Base-by-base conservation (phyloP, 1,284 basidiomycete genomes). In the Ceratobasidium sp. region DNA sequence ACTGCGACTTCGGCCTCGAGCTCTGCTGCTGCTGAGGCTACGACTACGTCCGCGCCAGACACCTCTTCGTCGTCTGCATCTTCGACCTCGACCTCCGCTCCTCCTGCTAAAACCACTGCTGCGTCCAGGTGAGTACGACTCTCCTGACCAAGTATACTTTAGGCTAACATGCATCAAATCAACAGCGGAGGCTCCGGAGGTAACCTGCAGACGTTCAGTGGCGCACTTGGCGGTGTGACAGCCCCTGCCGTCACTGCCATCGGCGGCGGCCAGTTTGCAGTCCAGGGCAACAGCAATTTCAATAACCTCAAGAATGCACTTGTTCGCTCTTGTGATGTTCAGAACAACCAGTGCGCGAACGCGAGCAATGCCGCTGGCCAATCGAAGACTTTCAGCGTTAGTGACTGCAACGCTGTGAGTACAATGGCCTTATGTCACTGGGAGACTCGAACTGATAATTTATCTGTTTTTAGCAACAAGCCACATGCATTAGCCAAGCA, bases 341-440 rank as follows among this genome's bases (percentile, higher is more conserved):
- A 88, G 81, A 83, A 88, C 80, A 88, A 88, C 81, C 66, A 82
- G 76, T 89, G 86, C 76, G 85, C 86, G 43, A 82, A 87, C 78
- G 78, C 83, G 37, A 84, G 84, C 14, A 85, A 86, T 76, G 80
- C 81, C 11, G 83, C 82, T 11, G 82, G 82, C 39, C 83, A 85
- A 75, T 77, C 81, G 74, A 79, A 81, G 56, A 83, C 81, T 41
- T 80, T 89, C 76, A 83, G 84, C 43, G 87, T 88, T 71, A 79
- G 81, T 8, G 85, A 86, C 72, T 88, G 88, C 79, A 85, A 86
- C 73, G 76, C 79, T 62, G 75, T 76, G 59, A 71, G 73, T 74
- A 31, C n/a, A 8, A 34, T 51, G 4, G 22, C 19, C n/a, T 59
- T 27, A 7, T 4, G 46, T 19, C 46, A 16, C 16, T 13, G 19